Conservation (phyloP, 805 yeast genomes). For the Kodamaea laetipori region DNA sequence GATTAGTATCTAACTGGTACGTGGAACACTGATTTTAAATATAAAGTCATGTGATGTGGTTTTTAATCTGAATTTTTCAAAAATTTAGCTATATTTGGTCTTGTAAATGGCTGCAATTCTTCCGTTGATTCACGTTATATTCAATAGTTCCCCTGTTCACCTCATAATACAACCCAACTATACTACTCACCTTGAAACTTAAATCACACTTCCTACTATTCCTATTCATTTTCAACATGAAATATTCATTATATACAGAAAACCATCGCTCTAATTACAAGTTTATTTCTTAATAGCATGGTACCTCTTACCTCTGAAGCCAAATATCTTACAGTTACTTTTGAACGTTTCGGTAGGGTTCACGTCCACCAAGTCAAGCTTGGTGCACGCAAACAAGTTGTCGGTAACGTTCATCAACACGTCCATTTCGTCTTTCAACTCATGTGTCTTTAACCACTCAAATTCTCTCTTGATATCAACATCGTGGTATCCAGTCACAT, state of each 20-base stretch:
- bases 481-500: constrained; percentile 86
- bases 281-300: constrained; percentile 61
- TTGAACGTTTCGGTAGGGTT: constrained; percentile 94
- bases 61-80: too few species aligned
- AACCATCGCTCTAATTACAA: constrained; percentile 8
- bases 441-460: constrained; percentile 68
- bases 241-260: constrained; percentile 8
- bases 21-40: too few species aligned
- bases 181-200: too few species aligned
- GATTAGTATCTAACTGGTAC: not conserved
- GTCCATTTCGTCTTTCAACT: constrained; percentile 68
- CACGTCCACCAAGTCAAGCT: constrained; percentile 91
- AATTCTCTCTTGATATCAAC: constrained; percentile 70
- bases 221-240: not conserved
- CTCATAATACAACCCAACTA: too few species aligned
- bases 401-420: constrained; percentile 70
- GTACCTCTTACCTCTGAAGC: constrained; percentile 94
- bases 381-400: constrained; percentile 81
- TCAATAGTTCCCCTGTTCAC: too few species aligned
- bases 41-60: too few species aligned
- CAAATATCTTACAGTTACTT: constrained; percentile 86
- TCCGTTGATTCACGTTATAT: too few species aligned
- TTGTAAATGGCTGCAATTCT: too few species aligned
- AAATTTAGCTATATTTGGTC: too few species aligned
- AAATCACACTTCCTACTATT: too few species aligned